A percentile compares a stretch with the other conserved stretches of the same genome.
Evolutionary conservation across 257 asterid genomes (phyloP).

Genomic region (Solanum rostratum): DNA sequence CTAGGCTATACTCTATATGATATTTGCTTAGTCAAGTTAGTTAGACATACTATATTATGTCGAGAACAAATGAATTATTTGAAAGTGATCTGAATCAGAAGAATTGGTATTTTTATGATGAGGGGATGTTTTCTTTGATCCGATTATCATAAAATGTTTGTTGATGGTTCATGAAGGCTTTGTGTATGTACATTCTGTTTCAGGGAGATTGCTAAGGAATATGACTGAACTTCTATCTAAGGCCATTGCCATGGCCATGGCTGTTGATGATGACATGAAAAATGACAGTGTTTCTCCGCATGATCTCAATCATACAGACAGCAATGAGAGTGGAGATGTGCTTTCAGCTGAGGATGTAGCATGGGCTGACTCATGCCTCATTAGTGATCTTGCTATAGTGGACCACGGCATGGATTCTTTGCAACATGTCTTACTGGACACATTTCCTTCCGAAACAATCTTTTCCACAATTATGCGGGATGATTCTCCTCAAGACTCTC

Average conservation of each 20-base stretch:
- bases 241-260: slow-evolving; percentile 1
- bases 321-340: slow-evolving; percentile 13
- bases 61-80: not conserved
- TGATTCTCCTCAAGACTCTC: slow-evolving; percentile 1
- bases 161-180: not conserved
- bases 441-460: slow-evolving; percentile 5
- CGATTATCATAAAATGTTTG: not conserved
- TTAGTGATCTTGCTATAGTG: slow-evolving; percentile 27
- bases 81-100: not conserved
- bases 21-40: not conserved
- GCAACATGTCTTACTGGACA: slow-evolving; percentile 23
- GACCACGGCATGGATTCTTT: slow-evolving; percentile 32
- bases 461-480: slow-evolving; percentile 7
- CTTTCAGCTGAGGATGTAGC: slow-evolving; percentile 48
- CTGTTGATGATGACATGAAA: slow-evolving; percentile 8
- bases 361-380: slow-evolving; percentile 72
- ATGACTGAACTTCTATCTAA: not conserved
- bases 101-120: not conserved
- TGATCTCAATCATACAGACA: not conserved
- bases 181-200: not conserved
- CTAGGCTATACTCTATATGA: not conserved
- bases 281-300: slow-evolving; percentile 8
- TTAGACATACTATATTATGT: not conserved
- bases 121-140: not conserved
- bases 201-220: not conserved